A percentile compares a stretch with the other conserved stretches of the same genome.
Conservation (phyloP, 78 protist species). For the Dictyostelium purpureum region DNA sequence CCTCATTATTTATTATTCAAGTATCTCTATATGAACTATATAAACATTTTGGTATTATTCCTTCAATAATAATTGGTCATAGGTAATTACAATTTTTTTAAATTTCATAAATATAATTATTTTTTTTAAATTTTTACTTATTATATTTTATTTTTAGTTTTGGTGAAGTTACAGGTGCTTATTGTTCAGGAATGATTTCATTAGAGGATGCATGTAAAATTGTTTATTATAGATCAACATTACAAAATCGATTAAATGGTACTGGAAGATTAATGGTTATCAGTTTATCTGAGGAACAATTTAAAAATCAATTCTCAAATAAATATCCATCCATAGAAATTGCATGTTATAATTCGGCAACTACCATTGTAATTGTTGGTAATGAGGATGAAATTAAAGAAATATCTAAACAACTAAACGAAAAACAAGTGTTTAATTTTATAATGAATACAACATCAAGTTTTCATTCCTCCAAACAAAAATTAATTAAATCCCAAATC, state of each 20-base stretch:
- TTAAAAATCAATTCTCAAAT: background rate
- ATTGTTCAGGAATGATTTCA: constrained; percentile 5
- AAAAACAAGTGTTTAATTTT: background rate
- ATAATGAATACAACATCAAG: constrained; percentile 20
- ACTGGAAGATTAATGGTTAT: constrained; percentile 45
- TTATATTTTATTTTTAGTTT: constrained; percentile 37
- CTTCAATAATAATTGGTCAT: constrained; percentile 61
- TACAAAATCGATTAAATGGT: constrained; percentile 33
- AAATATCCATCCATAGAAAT: constrained; percentile 29
- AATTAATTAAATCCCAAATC: background rate
- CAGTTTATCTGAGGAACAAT: background rate
- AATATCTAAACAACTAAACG: background rate
- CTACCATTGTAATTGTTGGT: constrained; percentile 45
- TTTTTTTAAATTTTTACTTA: background rate
- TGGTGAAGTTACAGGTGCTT: constrained; percentile 60
- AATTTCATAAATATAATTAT: background rate
- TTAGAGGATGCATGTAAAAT: background rate
- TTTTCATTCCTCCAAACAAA: constrained; percentile 48
- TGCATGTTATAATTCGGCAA: constrained; percentile 32
- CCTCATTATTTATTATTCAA: constrained; percentile 46
- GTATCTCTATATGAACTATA: constrained; percentile 21
- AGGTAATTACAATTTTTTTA: background rate
- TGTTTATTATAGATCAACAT: constrained; percentile 5
- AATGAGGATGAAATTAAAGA: background rate
- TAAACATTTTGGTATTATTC: constrained; percentile 17